A percentile compares a stretch with the other conserved stretches of the same genome.
Evolutionary conservation across 2,329 filamentous ascomycete species (phyloP).

Genomic region (Aspergillus sp.): DNA sequence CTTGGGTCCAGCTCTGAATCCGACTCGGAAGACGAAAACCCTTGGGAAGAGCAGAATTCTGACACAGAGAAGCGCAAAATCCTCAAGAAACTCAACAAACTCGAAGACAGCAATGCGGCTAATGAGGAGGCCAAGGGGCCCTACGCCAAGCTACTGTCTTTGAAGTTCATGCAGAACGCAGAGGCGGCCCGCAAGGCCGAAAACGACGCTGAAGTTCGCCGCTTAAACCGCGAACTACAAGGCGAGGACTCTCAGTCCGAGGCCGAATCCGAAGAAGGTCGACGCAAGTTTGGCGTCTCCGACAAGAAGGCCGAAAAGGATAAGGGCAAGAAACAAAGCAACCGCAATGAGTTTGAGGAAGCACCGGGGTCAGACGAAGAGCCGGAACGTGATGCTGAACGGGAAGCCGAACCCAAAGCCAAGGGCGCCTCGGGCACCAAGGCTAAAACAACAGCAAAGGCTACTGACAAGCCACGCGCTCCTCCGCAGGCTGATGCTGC

Average conservation of each 20-base stretch:
- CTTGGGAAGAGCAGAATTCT: slow-evolving; percentile 57
- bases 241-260: slow-evolving; percentile 59
- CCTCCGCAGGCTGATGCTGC: slow-evolving; percentile 16
- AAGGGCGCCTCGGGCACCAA: slow-evolving; percentile 26
- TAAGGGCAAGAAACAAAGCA: slow-evolving; percentile 26
- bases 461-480: slow-evolving; percentile 20
- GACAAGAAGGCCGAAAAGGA: slow-evolving; percentile 28
- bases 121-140: slow-evolving; percentile 43
- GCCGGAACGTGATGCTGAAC: slow-evolving; percentile 25
- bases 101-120: slow-evolving; percentile 51
- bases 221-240: slow-evolving; percentile 69
- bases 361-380: slow-evolving; percentile 52
- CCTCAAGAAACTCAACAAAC: slow-evolving; percentile 44
- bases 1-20: slow-evolving; percentile 53
- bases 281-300: slow-evolving; percentile 48
- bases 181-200: slow-evolving; percentile 74
- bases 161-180: slow-evolving; percentile 94
- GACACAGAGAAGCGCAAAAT: slow-evolving; percentile 39
- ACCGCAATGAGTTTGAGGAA: slow-evolving; percentile 63
- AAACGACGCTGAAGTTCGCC: slow-evolving; percentile 74
- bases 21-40: slow-evolving; percentile 61
- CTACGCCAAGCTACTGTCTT: slow-evolving; percentile 69
- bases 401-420: slow-evolving; percentile 34
- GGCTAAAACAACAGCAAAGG: slow-evolving; percentile 7
- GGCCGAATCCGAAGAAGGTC: slow-evolving; percentile 62